Conservation (phyloP, 805 yeast species). For the Pichia cephalocereana region DNA sequence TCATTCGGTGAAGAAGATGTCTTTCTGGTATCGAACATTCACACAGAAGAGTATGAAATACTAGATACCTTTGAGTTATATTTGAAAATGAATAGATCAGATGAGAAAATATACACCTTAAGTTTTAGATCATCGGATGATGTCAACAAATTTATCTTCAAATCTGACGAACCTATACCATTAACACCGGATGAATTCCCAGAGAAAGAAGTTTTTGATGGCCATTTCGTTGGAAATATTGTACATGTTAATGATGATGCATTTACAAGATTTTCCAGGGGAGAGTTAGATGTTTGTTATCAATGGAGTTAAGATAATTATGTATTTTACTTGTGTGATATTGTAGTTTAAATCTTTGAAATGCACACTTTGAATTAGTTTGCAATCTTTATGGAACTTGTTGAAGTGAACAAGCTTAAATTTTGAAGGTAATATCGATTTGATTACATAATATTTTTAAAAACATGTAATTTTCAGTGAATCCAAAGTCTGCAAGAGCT, state of each 20-base stretch:
- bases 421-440: too few relatives aligned
- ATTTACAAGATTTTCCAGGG: not conserved
- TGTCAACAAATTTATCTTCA: not conserved
- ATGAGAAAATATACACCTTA: slow-evolving; percentile 1
- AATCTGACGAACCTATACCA: not conserved
- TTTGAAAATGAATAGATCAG: not conserved
- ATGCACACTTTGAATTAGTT: too few relatives aligned
- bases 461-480: too few relatives aligned
- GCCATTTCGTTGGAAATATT: not conserved
- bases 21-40: not conserved
- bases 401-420: too few relatives aligned
- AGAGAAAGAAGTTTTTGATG: not conserved
- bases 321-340: too few relatives aligned
- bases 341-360: too few relatives aligned
- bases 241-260: not conserved
- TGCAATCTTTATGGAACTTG: too few relatives aligned
- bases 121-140: slow-evolving; percentile 1
- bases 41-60: slow-evolving; percentile 1
- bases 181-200: not conserved
- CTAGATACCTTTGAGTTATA: slow-evolving; percentile 9
- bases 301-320: not conserved
- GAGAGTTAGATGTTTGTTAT: not conserved
- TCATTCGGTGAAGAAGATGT: slow-evolving; percentile 6
- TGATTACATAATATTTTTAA: too few relatives aligned
- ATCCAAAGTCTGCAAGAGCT: too few relatives aligned